These are phyloP conservation scores for Pisolithus thermaeus DNA, from an alignment of 1,284 basidiomycete genomes.

Conservation along the genomic window DNA sequence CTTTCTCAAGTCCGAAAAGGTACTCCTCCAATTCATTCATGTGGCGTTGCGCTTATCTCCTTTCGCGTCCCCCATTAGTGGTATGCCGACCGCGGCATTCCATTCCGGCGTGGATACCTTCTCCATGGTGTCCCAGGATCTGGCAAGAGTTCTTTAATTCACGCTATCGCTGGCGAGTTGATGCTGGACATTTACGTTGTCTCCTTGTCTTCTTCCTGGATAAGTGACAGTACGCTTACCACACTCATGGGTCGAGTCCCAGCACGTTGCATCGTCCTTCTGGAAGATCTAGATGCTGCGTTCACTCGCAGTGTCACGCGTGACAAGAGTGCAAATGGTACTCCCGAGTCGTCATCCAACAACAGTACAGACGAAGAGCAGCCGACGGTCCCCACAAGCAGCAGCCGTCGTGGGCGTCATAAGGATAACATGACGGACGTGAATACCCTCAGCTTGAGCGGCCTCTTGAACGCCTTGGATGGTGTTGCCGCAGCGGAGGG, in stretches of 20 bases:
- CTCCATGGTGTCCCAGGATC: conserved; percentile 77
- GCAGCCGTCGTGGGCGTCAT: conserved; percentile 41
- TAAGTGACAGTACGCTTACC: conserved; percentile 71
- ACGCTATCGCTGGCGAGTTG: conserved; percentile 77
- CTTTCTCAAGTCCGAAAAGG: conserved; percentile 76
- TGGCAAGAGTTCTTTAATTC: conserved; percentile 78
- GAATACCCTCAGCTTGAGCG: conserved; percentile 75
- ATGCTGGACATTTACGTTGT: conserved; percentile 78
- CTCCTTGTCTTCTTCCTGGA: conserved; percentile 70
- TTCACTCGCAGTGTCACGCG: conserved; percentile 69
- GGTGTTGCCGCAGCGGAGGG: conserved; percentile 85
- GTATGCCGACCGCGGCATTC: conserved; percentile 68
- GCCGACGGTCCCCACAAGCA: conserved; percentile 25
- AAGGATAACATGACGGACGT: conserved; percentile 64
- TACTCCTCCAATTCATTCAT: conserved; percentile 18
- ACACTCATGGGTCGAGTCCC: conserved; percentile 79
- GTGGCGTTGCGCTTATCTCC: background rate
- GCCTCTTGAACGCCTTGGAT: conserved; percentile 77
- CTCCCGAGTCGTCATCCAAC: conserved; percentile 33
- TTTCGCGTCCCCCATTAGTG: conserved; percentile 33
- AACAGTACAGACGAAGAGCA: conserved; percentile 32
- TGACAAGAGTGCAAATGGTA: conserved; percentile 44
- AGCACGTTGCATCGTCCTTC: conserved; percentile 73
- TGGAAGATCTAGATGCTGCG: conserved; percentile 81
- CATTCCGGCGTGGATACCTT: conserved; percentile 80